Evolutionary conservation across 306 rosid species (phyloP).

Genomic region (Adenanthera pavonina): DNA sequence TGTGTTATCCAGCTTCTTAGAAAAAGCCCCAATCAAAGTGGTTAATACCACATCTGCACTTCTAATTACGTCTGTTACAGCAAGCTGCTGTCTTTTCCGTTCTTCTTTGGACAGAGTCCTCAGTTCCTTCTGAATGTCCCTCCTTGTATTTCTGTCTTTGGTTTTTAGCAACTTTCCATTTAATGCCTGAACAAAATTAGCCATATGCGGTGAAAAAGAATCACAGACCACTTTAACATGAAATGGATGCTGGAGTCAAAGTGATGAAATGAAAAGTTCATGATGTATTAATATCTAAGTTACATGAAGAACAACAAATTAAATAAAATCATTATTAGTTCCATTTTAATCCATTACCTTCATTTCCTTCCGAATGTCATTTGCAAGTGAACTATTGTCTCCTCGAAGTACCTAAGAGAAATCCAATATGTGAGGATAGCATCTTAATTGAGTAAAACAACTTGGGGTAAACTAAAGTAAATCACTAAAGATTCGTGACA

Average conservation of each 20-base stretch:
- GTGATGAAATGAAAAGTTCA: conserved; percentile 11
- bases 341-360: conserved; percentile 60
- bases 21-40: conserved; percentile 85
- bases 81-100: conserved; percentile 95
- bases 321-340: conserved; percentile 26
- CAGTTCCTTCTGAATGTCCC: conserved; percentile 95
- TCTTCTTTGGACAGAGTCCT: conserved; percentile 90
- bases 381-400: conserved; percentile 94
- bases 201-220: conserved; percentile 30
- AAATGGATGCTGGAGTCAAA: conserved; percentile 25
- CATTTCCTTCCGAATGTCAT: conserved; percentile 99
- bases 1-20: conserved; percentile 75
- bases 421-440: conserved; percentile 34
- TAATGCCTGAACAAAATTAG: conserved; percentile 63
- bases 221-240: conserved; percentile 1
- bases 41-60: conserved; percentile 87
- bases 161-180: conserved; percentile 94
- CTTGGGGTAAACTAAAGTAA: not conserved
- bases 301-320: conserved; percentile 9
- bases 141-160: conserved; percentile 79
- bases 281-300: not conserved
- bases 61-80: conserved; percentile 89
- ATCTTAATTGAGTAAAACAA: not conserved
- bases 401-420: conserved; percentile 87
- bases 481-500: conserved; percentile 16